phyloP scores from a whole-genome alignment of 441 rosid species.

The Metrosideros polymorpha region DNA sequence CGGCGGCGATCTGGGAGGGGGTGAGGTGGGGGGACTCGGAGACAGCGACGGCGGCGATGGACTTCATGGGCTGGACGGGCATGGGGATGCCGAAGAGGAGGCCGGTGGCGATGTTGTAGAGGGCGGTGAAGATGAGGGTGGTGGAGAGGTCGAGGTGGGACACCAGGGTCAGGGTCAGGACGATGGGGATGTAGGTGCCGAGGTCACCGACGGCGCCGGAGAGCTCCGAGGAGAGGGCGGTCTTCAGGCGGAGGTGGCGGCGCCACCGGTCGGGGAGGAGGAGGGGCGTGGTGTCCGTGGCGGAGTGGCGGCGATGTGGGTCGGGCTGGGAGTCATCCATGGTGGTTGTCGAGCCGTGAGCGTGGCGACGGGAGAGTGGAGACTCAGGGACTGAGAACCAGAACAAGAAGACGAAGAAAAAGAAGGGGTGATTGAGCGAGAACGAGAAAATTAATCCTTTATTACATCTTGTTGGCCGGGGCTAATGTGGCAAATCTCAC shows the following conservation, averaged over 20 bases:
- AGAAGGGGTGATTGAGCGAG: background rate
- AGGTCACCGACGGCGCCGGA: conserved; percentile 93
- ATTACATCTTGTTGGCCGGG: too few relatives aligned
- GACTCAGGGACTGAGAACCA: too few relatives aligned
- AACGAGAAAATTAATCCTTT: accelerated
- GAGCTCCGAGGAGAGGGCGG: conserved; percentile 46
- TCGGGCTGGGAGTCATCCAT: background rate
- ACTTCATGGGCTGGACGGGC: conserved; percentile 78
- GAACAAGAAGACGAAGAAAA: too few relatives aligned
- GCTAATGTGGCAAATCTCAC: background rate
- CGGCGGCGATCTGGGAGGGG: conserved; percentile 54
- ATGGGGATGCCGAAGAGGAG: conserved; percentile 65
- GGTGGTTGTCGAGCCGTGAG: background rate
- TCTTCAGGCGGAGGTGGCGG: conserved; percentile 31
- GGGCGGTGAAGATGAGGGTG: conserved; percentile 58
- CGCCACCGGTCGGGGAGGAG: conserved; percentile 36
- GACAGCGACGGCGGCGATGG: conserved; percentile 69
- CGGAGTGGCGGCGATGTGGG: background rate
- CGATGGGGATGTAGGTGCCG: conserved; percentile 86
- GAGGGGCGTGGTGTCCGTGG: conserved; percentile 15
- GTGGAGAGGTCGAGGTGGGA: conserved; percentile 60
- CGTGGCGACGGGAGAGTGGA: too few relatives aligned
- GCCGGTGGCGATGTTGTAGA: conserved; percentile 61
- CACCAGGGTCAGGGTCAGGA: conserved; percentile 66
- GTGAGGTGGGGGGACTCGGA: conserved; percentile 52